A percentile compares a stretch with the other conserved stretches of the same genome.
Conservation (phyloP, 1,284 basidiomycete genomes). For the Rhodofomes roseus region DNA sequence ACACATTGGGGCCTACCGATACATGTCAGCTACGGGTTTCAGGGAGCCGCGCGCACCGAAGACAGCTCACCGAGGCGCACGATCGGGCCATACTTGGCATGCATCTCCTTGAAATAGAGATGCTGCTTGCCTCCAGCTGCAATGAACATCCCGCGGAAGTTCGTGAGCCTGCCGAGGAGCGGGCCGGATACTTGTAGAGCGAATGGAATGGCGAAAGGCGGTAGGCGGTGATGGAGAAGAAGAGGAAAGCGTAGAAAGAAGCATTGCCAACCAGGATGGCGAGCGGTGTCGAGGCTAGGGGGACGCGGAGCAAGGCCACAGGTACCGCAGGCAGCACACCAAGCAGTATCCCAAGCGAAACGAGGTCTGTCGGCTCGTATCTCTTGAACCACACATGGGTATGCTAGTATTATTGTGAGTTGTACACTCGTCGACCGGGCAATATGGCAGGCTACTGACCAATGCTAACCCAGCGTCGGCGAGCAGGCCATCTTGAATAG, state of each 20-base stretch:
- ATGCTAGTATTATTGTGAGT: too few relatives aligned
- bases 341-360: not conserved
- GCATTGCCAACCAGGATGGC: not conserved
- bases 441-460: too few relatives aligned
- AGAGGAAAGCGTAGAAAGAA: slow-evolving; percentile 3
- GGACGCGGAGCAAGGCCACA: not conserved
- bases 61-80: slow-evolving; percentile 27
- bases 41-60: too few relatives aligned
- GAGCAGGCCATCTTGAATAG: too few relatives aligned
- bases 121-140: slow-evolving; percentile 20
- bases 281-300: not conserved
- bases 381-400: not conserved
- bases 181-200: slow-evolving; percentile 27
- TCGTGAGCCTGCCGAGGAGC: slow-evolving; percentile 18
- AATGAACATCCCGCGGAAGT: slow-evolving; percentile 17
- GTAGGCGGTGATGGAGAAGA: slow-evolving; percentile 20
- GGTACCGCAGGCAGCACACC: not conserved
- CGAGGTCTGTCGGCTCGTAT: not conserved
- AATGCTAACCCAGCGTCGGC: too few relatives aligned
- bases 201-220: slow-evolving; percentile 29
- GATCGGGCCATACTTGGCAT: slow-evolving; percentile 27
- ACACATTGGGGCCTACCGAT: slow-evolving; percentile 26
- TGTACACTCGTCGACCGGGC: too few relatives aligned
- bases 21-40: too few relatives aligned
- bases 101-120: slow-evolving; percentile 20